Evolutionary conservation across 1,139 yeast species (phyloP).

Genomic region (Pichia sp.): DNA sequence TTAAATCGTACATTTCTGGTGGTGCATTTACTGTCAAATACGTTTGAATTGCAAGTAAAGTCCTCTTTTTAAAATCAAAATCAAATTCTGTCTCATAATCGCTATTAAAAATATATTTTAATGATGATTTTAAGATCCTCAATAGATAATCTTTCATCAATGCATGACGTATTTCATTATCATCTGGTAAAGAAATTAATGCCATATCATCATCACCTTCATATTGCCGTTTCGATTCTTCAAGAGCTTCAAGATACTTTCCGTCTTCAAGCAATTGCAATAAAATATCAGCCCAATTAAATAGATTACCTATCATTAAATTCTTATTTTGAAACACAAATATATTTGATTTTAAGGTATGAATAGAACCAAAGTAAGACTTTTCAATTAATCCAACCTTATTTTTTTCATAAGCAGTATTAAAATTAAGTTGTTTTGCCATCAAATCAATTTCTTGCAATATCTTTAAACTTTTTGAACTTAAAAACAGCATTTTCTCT

Average conservation of each 20-base stretch:
- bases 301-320: constrained; percentile 48
- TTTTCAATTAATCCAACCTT: constrained; percentile 17
- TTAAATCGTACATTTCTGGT: constrained; percentile 41
- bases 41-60: constrained; percentile 34
- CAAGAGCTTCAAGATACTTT: constrained; percentile 50
- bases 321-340: constrained; percentile 46
- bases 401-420: constrained; percentile 9
- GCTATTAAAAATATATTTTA: constrained; percentile 36
- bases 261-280: constrained; percentile 42
- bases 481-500: constrained; percentile 39
- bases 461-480: constrained; percentile 34
- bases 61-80: not conserved
- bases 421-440: constrained; percentile 35
- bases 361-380: constrained; percentile 32
- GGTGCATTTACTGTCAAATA: constrained; percentile 35
- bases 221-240: constrained; percentile 50
- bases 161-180: constrained; percentile 37
- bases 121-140: constrained; percentile 49
- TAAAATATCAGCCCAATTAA: constrained; percentile 71
- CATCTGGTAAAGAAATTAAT: constrained; percentile 49
- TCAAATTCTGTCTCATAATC: constrained; percentile 14
- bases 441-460: constrained; percentile 39
- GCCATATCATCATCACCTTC: constrained; percentile 42
- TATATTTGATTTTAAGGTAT: constrained; percentile 38
- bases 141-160: constrained; percentile 51